Base-by-base conservation (phyloP, 352 stramenopile species). In the Phytophthora nicotianae region DNA sequence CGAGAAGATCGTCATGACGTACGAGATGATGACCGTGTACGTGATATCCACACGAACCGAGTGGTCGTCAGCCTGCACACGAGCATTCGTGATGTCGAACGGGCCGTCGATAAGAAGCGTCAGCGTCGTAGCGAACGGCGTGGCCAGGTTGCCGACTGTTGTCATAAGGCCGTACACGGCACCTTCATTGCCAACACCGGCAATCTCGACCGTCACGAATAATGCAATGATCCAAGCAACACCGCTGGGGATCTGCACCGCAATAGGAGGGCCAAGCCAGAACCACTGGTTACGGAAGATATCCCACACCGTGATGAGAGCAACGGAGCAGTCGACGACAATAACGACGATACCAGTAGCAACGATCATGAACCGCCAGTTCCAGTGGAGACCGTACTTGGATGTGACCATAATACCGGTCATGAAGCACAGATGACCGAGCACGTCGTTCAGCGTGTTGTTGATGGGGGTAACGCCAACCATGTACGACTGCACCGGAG, bases 201-300 rank as follows among this genome's bases (percentile, higher is more conserved):
- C 65, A 20, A 88, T 58, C 37, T 88, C 78, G 38, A 83, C 73
- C 3, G 70, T 68, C 33, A 83, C 68, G 29, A 74, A 82, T 4
- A 70, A 58, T 0, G 50, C 58, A 38, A 81, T 70, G 35, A 82
- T 76, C 48, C 71, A 83, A 37, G 61, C 61, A 21, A 86, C 62
- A 29, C 70, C 72, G 8, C 37, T 58, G 0, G 75, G 72, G 11
- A 82, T 13, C 23, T 76, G 50, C 38, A 81, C 72, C 11, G 75
- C 60, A 26, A 83, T 68, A 17, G 72, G 57, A 37, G 68, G 57
- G 29, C 67, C 73, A 4, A 80, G 58, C 59, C 60, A 78, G 61
- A 81, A 80, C 74, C 74, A 83, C 45, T 75, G 63, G 45, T 69
- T 71, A n/a, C 74, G 72, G 43, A 82, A 60, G 21, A 81, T 57